A percentile compares a stretch with the other conserved stretches of the same genome.
Conservation (phyloP, 768 basidiomycete genomes). For the Amyloporia xantha region DNA sequence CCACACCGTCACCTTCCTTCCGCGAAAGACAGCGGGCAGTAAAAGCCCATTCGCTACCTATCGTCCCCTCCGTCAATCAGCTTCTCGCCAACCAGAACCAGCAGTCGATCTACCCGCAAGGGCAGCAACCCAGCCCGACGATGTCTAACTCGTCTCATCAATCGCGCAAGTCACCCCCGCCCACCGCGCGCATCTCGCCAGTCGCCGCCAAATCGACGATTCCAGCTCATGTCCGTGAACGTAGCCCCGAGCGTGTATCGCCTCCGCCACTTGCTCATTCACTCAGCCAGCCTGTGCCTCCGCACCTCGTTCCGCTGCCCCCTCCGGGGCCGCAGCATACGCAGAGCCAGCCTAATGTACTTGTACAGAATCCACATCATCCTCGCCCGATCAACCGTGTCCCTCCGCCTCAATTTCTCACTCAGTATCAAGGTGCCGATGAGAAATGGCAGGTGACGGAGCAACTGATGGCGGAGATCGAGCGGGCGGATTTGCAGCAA, state of each 20-base stretch:
- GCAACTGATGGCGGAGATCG: conserved; percentile 65
- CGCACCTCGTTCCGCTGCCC: conserved; percentile 26
- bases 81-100: conserved; percentile 36
- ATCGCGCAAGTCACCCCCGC: conserved; percentile 27
- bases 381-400: conserved; percentile 60
- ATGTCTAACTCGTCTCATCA: conserved; percentile 28
- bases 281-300: conserved; percentile 25
- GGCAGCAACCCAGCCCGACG: conserved; percentile 31
- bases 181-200: conserved; percentile 26
- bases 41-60: conserved; percentile 57
- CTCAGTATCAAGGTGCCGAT: conserved; percentile 46
- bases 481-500: conserved; percentile 62
- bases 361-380: conserved; percentile 39
- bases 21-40: conserved; percentile 43
- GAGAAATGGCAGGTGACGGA: conserved; percentile 64
- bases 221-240: conserved; percentile 15
- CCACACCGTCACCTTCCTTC: conserved; percentile 35
- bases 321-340: conserved; percentile 26
- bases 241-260: conserved; percentile 37
- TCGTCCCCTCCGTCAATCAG: conserved; percentile 51
- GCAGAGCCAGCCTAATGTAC: conserved; percentile 23
- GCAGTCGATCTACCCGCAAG: conserved; percentile 31
- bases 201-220: conserved; percentile 27
- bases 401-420: conserved; percentile 48
- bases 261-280: conserved; percentile 30